Percentiles rank a stretch among this genome's conserved stretches.
phyloP scores from a whole-genome alignment of 495 filamentous ascomycete genomes.

The Darksidea phi region DNA sequence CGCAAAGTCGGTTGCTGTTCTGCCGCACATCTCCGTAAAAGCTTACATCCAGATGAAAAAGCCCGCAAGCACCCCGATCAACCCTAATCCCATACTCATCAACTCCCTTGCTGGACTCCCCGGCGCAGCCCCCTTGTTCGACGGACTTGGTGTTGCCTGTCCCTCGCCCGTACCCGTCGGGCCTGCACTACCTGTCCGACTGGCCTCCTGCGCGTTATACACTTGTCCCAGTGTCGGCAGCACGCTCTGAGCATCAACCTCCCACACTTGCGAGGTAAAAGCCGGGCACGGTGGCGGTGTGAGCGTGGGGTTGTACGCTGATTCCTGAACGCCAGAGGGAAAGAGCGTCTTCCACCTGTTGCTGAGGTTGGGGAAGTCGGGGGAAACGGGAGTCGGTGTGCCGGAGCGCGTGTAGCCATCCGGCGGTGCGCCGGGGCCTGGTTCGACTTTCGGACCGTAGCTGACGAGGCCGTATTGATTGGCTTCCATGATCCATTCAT shows the following conservation, averaged over 20 bases:
- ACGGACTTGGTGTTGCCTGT: conserved; percentile 1
- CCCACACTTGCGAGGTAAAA: conserved; percentile 68
- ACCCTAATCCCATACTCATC: conserved; percentile 28
- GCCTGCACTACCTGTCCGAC: conserved; percentile 1
- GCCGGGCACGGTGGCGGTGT: conserved; percentile 69
- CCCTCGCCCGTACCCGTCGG: neutral
- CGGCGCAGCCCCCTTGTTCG: conserved; percentile 24
- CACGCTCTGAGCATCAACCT: conserved; percentile 63
- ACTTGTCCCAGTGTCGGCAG: conserved; percentile 68
- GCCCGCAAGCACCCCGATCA: conserved; percentile 23
- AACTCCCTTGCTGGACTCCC: conserved; percentile 21
- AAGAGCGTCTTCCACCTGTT: conserved; percentile 70
- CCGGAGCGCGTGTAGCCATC: conserved; percentile 70
- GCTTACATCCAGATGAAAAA: conserved; percentile 34
- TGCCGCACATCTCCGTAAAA: too few relatives aligned
- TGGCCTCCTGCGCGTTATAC: conserved; percentile 13
- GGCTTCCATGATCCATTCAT: conserved; percentile 86
- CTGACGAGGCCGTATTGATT: conserved; percentile 84
- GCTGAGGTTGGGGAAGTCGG: conserved; percentile 77
- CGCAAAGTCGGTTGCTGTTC: too few relatives aligned
- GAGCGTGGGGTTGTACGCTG: conserved; percentile 61
- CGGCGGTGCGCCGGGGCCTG: conserved; percentile 52
- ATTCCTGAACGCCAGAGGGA: conserved; percentile 64
- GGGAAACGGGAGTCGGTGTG: conserved; percentile 68
- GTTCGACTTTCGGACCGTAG: conserved; percentile 61